Base-by-base conservation (phyloP, 1,284 basidiomycete genomes). In the Sphagnurus paluster region DNA sequence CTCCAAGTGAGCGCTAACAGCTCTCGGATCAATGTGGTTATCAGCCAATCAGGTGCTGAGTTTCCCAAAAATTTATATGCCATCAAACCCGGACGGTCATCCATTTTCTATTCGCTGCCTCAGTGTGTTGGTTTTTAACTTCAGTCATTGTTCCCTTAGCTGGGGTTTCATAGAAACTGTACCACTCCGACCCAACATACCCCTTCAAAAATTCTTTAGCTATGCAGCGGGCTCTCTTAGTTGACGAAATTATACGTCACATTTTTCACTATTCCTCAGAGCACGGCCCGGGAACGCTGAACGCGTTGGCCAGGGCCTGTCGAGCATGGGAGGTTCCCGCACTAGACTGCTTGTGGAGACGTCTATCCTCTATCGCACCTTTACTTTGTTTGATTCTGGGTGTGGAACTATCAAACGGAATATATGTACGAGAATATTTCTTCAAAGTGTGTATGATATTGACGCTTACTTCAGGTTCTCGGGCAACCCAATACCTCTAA, bases 271-370 rank as follows among this genome's bases (percentile, higher is more conserved):
- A 61, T 40, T 63, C 65, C 47, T 55, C 63, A 28, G 64, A 70
- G 35, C 50, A 61, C 35, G 53, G 55, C 17, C 57, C 55, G 24
- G 24, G 46, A 20, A 59, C 63, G 5, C 64, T 77, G 14, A 58
- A 61, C 35, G 55, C 50, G 33, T 56, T 61, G 19, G 69, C 73
- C 4, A 65, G 66, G 47, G 67, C 60, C 33, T 84, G 80, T 58
- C 68, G 59, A 53, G 68, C 77, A 19, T 84, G 79, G 80, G 74
- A 67, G 46, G 74, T 77, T 29, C 79, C 79, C 20, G 77, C 78
- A n/a, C 55, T 82, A 28, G 77, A 83, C 55, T 59, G 65, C 36
- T 55, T 81, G 17, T 82, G 82, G 80, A 57, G 58, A 44, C 67
- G 66, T 39, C 61, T 83, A 23, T 57, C 66, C 23, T 75, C 72